phyloP scores from a whole-genome alignment of 2,329 filamentous ascomycete genomes.

The Sarocladium strictum region DNA sequence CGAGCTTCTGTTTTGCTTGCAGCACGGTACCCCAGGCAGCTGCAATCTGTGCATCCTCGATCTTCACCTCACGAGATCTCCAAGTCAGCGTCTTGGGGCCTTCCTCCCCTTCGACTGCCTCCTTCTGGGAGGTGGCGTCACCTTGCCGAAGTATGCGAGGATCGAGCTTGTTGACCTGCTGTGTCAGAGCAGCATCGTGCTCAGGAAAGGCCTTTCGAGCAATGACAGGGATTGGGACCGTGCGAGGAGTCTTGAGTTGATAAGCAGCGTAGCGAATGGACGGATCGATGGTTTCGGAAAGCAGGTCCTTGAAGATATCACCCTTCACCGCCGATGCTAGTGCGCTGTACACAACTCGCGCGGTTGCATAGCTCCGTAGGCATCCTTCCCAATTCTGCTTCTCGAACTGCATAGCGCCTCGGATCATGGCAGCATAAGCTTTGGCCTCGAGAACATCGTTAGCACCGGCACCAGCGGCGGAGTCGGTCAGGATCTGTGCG shows the following conservation, averaged over 20 bases:
- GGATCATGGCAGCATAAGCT: constrained; percentile 73
- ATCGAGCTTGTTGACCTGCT: constrained; percentile 66
- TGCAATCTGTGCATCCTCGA: constrained; percentile 90
- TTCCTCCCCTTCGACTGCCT: constrained; percentile 29
- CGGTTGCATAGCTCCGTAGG: constrained; percentile 67
- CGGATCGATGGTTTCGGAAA: constrained; percentile 82
- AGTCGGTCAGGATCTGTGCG: constrained; percentile 58
- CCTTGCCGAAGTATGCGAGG: constrained; percentile 57
- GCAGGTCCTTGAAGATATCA: constrained; percentile 79
- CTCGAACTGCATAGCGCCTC: constrained; percentile 76
- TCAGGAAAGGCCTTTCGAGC: constrained; percentile 72
- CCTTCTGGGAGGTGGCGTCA: constrained; percentile 25
- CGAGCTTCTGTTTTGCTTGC: constrained; percentile 43
- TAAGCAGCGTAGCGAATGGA: constrained; percentile 94
- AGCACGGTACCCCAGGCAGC: constrained; percentile 70
- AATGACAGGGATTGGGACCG: constrained; percentile 72
- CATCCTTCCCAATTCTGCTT: constrained; percentile 80
- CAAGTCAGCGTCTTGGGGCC: constrained; percentile 74
- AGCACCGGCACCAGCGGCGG: constrained; percentile 57
- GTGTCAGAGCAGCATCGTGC: constrained; percentile 50
- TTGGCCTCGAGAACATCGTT: constrained; percentile 77
- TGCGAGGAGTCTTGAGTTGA: constrained; percentile 81
- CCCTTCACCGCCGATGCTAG: constrained; percentile 55
- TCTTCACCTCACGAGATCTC: constrained; percentile 77
- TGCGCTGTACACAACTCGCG: constrained; percentile 76